Base-by-base conservation (phyloP, 2,329 filamentous ascomycete species). In the Arthrobotrys sinensis region DNA sequence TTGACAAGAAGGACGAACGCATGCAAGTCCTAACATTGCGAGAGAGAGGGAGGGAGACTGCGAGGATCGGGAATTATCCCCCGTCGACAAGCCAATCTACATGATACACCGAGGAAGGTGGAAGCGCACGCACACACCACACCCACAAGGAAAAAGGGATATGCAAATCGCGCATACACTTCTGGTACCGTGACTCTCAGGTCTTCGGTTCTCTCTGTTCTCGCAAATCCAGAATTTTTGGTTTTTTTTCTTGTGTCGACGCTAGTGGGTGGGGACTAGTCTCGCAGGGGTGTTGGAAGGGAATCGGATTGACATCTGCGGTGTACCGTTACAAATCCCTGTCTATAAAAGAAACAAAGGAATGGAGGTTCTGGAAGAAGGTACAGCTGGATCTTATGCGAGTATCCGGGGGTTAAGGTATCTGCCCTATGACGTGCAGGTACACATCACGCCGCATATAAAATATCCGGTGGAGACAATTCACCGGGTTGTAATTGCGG, bases 131-230 rank as follows among this genome's bases (percentile, higher is more conserved):
- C 46, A 52, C 48, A 32, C 34, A 66, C 45, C 62, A 36, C 43
- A 50, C 46, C 34, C 5, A 34, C 28, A 38, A 19, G 14, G 38
- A 65, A 73, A 73, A 46, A 46, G 65, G 36, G 34, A 48, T 53
- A 77, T 77, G 73, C 73, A 77, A 77, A 71, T 77, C 73, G 73
- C 73, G 73, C 73, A 77, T 77, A 71, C 66, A 77, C 73, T 67
- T 50, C 67, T 66, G 52, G 73, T 77, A 77, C 73, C 73, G 73
- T 77, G 73, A 77, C 73, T 55, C 32, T 38, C 28, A 53, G 40
- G 36, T 45, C 50, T 21, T 21, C 57, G 32, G 14, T 12, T 43
- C 34, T 28, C 21, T 40, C 11, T 10, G 3, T 21, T 38, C 14
- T 48, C 24, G 24, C 24, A 28, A 28, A 28, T 28, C 24, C 24